Evolutionary conservation across 345 rosid genomes (phyloP).

Genomic region (Eucalyptus curtisii): DNA sequence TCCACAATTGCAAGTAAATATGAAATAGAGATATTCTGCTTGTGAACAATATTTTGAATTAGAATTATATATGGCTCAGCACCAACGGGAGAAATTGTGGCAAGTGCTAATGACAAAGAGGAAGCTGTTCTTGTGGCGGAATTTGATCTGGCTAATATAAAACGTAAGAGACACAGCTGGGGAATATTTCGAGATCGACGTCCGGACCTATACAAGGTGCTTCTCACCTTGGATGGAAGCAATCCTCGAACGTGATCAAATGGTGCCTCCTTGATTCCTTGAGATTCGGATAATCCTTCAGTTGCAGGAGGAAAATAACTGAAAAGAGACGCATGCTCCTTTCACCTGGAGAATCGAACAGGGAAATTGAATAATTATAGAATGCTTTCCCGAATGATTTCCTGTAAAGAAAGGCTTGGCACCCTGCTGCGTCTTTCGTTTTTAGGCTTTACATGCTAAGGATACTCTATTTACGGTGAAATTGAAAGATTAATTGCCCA

Average conservation of each 20-base stretch:
- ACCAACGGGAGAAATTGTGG: slow-evolving; percentile 72
- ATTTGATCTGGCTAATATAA: slow-evolving; percentile 72
- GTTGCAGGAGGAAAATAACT: not conserved
- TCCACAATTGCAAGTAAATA: not conserved
- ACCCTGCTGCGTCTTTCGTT: not conserved
- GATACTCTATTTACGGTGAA: not conserved
- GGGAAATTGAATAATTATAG: not conserved
- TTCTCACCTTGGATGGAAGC: slow-evolving; percentile 81
- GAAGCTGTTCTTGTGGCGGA: slow-evolving; percentile 73
- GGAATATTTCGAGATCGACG: slow-evolving; percentile 87
- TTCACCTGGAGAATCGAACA: not conserved
- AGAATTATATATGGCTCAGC: slow-evolving; percentile 25
- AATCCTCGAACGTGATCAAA: slow-evolving; percentile 4
- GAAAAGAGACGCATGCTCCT: not conserved
- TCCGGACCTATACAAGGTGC: slow-evolving; percentile 80
- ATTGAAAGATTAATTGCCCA: not conserved
- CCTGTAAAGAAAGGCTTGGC: not conserved
- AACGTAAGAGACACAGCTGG: slow-evolving; percentile 74
- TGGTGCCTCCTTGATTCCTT: not conserved
- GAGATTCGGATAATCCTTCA: not conserved
- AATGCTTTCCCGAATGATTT: not conserved
- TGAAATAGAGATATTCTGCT: not conserved
- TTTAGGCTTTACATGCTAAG: not conserved
- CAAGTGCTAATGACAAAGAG: slow-evolving; percentile 55
- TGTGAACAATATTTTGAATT: not conserved